Evolutionary conservation across 2,329 filamentous ascomycete genomes (phyloP), one percentile per base, ranked within the genome.

Genomic region (Trichoderma guizhouense): DNA sequence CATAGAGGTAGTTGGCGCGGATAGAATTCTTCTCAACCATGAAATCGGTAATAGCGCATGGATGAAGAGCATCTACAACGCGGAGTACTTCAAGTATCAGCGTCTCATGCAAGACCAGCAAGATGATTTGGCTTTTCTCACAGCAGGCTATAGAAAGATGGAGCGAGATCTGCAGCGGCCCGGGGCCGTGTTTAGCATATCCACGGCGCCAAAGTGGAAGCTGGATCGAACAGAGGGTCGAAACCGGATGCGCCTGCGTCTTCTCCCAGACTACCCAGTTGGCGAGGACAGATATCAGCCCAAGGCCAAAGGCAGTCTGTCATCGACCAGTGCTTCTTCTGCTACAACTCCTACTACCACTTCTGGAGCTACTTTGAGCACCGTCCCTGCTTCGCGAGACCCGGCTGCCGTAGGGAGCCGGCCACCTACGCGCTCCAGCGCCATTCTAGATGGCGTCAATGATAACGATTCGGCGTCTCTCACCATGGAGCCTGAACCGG

Each of bases 221-320:
- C 88, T 99, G 15, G 96, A 99, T 79, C 91, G 97, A 77, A 98
- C 96, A 0, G 96, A 99, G 83, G 95, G 96, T 12, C 91, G 95
- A 12, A 97, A 98, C 79, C 91, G 97, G 21, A 98, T 98, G 94
- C 90, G 97, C 18, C 86, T 97, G 76, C 90, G 96, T 32, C 88
- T 97, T 65, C 86, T 98, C 1, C 93, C 95, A 1, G 95, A 98
- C 78, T 89, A 89, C 71, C 88, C 88, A 0, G 85, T 87, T 1
- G 87, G 90, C 28, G 87, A 91, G 69, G 90, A 93, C 71, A 89
- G 92, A 61, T 97, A 95, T 77, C 93, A 95, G 76, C 94, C 96
- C 0, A 98, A 97, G 81, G 87, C 93, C 61, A 93, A 91, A 77
- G 84, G 81, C 73, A 87, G 80, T 43, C 86, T 86, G 70, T 76